Evolutionary conservation across 2,329 filamentous ascomycete genomes (phyloP), one percentile per base, ranked within the genome.

Genomic region (Cytospora paraplurivora): DNA sequence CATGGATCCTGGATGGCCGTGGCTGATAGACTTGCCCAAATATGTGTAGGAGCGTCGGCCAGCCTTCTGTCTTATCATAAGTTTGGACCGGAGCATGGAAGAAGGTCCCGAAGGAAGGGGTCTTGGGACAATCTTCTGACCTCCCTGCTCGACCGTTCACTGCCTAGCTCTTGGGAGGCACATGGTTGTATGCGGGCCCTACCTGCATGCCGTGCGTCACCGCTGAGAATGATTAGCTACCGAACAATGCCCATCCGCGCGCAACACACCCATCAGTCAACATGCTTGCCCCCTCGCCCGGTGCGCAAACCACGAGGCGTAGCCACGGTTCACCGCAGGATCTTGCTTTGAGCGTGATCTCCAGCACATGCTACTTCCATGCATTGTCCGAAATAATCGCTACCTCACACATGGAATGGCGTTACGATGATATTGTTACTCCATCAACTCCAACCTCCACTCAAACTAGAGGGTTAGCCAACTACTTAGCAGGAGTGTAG

Each of bases 251-350:
- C 47, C 52, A 19, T 34, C 33, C 33, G 41, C 35, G n/a, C 51
- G 37, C 32, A 37, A 19, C 19, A 54, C 50, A 13, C 19, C 27
- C 27, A 41, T 19, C n/a, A 19, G 10, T 37, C 32, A 3, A 52
- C 17, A 32, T 15, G 15, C 21, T 21, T 33, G 35, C 57, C 27
- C 35, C 57, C 34, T n/a, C n/a, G 27, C 34, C 8, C 37, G 37
- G 32, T 44, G 59, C 47, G 41, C 51, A 63, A 27, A 35, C 35
- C 59, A 65, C 50, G n/a, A 32, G 51, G 41, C 15, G 17, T 50
- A 59, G 57, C 33, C 15, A 55, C 53, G 37, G 49, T 56, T 44
- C 51, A 62, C 27, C 52, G 27, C 21, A 52, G 38, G 32, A 27
- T 33, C 15, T 34, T 56, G 50, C 27, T n/a, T 38, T 32, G 35